A percentile compares a stretch with the other conserved stretches of the same genome.
Evolutionary conservation across 352 stramenopile genomes (phyloP).

Genomic region (Globisporangium lucens): DNA sequence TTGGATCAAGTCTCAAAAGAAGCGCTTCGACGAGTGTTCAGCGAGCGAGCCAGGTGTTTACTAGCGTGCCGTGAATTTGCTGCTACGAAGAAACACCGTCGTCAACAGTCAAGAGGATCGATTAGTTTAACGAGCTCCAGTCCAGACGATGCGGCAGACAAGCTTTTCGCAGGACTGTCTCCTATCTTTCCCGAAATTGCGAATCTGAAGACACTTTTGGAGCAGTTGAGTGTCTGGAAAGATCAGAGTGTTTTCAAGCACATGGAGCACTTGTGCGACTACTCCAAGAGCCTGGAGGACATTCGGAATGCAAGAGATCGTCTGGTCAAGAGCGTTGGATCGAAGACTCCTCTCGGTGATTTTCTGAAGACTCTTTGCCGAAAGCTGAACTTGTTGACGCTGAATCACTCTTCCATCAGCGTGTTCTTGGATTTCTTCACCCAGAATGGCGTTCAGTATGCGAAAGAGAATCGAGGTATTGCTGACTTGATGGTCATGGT

Average conservation of each 20-base stretch:
- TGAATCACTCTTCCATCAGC: conserved; percentile 44
- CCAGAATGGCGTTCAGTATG: conserved; percentile 20
- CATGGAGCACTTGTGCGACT: conserved; percentile 55
- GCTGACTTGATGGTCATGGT: conserved; percentile 56
- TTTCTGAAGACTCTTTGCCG: conserved; percentile 84
- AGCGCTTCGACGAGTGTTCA: conserved; percentile 65
- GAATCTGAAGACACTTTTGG: conserved; percentile 51
- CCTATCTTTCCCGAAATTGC: conserved; percentile 63
- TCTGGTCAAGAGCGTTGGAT: conserved; percentile 74
- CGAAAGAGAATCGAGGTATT: conserved; percentile 49
- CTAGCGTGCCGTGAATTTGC: conserved; percentile 37
- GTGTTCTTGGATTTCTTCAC: conserved; percentile 44
- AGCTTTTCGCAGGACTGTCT: conserved; percentile 35
- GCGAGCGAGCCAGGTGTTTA: conserved; percentile 56
- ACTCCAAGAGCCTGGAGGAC: conserved; percentile 43
- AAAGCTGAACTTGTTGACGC: conserved; percentile 66
- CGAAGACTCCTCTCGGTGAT: conserved; percentile 71
- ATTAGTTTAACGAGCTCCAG: conserved; percentile 4
- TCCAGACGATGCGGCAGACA: conserved; percentile 28
- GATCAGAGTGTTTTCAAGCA: conserved; percentile 81
- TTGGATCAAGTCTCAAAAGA: conserved; percentile 67
- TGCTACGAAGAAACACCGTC: conserved; percentile 39
- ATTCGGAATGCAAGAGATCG: conserved; percentile 54
- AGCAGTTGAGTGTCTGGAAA: conserved; percentile 68
- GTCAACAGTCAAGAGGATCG: conserved; percentile 21